Conservation (phyloP, 768 basidiomycete genomes). For the Hirschioporus abietinus region DNA sequence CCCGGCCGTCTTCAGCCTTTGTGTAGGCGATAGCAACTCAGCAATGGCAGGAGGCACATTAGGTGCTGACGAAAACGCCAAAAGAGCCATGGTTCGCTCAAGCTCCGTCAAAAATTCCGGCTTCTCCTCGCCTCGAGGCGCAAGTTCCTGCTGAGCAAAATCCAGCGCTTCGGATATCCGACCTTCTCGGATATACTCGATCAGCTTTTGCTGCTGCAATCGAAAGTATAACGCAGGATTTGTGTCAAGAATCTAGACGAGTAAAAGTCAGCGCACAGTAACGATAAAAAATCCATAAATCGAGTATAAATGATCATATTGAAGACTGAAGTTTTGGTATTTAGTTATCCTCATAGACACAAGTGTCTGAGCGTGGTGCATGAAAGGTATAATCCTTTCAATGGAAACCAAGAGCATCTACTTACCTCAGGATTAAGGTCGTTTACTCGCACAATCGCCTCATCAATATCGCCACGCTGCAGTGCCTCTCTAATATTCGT, state of each 20-base stretch:
- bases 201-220: conserved; percentile 91
- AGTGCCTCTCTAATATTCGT: conserved; percentile 94
- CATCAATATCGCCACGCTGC: conserved; percentile 90
- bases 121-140: conserved; percentile 91
- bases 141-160: conserved; percentile 92
- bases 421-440: conserved; percentile 96
- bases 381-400: conserved; percentile 85
- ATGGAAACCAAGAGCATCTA: conserved; percentile 21
- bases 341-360: conserved; percentile 81
- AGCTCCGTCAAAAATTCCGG: conserved; percentile 90
- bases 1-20: conserved; percentile 90
- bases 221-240: conserved; percentile 93
- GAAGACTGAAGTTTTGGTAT: conserved; percentile 92
- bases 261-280: conserved; percentile 11
- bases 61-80: conserved; percentile 71
- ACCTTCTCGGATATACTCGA: conserved; percentile 87
- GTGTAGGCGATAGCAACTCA: conserved; percentile 77
- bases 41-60: conserved; percentile 61
- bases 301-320: conserved; percentile 63
- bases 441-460: conserved; percentile 92
- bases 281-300: conserved; percentile 8
- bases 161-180: conserved; percentile 72
- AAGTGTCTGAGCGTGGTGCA: conserved; percentile 95
- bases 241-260: conserved; percentile 85
- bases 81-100: conserved; percentile 90